phyloP scores from a whole-genome alignment of 2,329 filamentous ascomycete genomes.

The Fusarium praegraminearum region DNA sequence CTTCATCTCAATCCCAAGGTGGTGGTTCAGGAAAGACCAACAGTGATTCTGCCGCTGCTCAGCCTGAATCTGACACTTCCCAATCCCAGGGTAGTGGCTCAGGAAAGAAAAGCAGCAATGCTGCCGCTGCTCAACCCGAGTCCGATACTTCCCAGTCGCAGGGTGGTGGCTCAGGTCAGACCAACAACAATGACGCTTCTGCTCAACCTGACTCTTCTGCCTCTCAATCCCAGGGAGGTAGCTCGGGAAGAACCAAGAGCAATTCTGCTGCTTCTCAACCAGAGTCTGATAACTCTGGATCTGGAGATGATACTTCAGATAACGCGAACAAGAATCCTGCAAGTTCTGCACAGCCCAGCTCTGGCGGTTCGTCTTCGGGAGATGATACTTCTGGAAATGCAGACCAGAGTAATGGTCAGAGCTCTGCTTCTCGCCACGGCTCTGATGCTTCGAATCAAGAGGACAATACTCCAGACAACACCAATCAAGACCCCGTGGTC shows the following conservation, averaged over 20 bases:
- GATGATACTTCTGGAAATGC: neutral
- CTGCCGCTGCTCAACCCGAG: neutral
- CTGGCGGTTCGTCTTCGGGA: neutral
- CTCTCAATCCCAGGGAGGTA: neutral
- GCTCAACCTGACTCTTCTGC: too few relatives aligned
- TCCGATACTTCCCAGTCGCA: too few relatives aligned
- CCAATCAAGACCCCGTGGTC: neutral
- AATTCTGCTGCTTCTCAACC: neutral
- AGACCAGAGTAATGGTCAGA: neutral
- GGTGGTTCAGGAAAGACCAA: neutral
- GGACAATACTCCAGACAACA: neutral
- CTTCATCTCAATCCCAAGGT: neutral
- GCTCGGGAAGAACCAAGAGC: neutral
- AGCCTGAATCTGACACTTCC: neutral
- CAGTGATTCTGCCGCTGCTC: neutral
- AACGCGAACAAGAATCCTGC: neutral
- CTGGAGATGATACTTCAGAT: neutral
- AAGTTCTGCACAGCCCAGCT: neutral
- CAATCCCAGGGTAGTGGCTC: too few relatives aligned
- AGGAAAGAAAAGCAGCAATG: neutral
- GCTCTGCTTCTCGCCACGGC: neutral
- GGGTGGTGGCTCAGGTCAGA: too few relatives aligned
- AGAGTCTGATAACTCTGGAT: neutral
- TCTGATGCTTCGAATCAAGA: neutral
- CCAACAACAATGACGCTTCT: neutral